Base-by-base conservation (phyloP, 176 grass and related monocot species). In the Tillandsia leiboldiana region DNA sequence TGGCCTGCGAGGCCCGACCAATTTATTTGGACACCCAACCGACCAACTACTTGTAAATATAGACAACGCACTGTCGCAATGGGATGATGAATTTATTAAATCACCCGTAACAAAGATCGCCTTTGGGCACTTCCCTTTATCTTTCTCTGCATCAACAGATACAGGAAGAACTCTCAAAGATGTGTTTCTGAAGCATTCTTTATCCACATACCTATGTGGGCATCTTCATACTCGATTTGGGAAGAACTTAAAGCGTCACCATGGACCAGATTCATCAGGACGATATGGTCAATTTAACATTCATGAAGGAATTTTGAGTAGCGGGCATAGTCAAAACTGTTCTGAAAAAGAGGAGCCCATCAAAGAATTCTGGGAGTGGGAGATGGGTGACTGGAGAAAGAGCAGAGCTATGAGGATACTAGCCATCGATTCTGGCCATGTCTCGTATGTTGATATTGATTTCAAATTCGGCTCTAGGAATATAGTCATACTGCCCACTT, bases 321-420 rank as follows among this genome's bases (percentile, higher is more conserved):
- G 64, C 0, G 68, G 49, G 65, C 56, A 57, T 68, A 73, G 68
- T 53, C 79, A 87, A 64, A 90, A 70, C 70, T 97, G 93, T 72
- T 80, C 84, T 58, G 79, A 69, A 62, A 81, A 89, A 85, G 72
- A 67, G 47, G 48, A 49, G 65, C 51, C 63, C 49, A 64, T 71
- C 27, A 77, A 87, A 53, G 86, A 97, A 50, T 97, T 97, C 69
- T 97, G 93, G 93, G 93, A 97, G 70, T 97, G 93, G 89, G 93
- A 97, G 76, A 97, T 97, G 89, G 93, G 93, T 2, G 89, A 97
- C 77, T 97, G 93, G 89, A 92, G 89, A 77, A 87, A 75, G 47
- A 84, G 77, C 59, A 85, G 86, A 87, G 77, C 53, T 74, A 73
- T 92, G 83, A 87, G 93, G 73, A 74, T 97, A 81, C 75, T 97